These are phyloP conservation scores for Carex cristatella DNA, from an alignment of 176 grass and related monocot genomes.

Conservation along the genomic window DNA sequence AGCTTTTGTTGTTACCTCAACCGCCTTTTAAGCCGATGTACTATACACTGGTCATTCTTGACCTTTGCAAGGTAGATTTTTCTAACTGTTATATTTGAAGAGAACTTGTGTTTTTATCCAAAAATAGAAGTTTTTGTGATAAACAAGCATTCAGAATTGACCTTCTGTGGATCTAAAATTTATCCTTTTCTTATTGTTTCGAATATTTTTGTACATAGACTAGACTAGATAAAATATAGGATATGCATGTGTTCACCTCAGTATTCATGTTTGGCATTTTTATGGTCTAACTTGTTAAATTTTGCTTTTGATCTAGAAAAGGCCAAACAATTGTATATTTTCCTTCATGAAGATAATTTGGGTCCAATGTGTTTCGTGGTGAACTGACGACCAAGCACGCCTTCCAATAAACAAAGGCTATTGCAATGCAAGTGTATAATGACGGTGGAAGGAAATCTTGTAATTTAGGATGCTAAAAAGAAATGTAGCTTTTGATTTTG, in stretches of 20 bases:
- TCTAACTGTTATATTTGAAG: not conserved
- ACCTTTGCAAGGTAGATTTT: constrained; percentile 90
- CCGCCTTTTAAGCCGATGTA: constrained; percentile 97
- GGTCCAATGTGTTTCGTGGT: not conserved
- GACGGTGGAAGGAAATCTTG: not conserved
- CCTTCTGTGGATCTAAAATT: not conserved
- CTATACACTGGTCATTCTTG: constrained; percentile 92
- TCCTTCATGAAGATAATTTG: not conserved
- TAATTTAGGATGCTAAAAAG: not conserved
- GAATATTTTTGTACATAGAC: not conserved
- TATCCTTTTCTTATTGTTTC: not conserved
- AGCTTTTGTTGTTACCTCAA: constrained; percentile 87
- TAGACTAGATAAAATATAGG: not conserved
- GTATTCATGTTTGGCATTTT: not conserved
- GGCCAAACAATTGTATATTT: constrained; percentile 4
- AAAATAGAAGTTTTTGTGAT: not conserved
- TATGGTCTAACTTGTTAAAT: not conserved
- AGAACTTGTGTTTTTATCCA: not conserved
- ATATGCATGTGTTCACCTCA: not conserved
- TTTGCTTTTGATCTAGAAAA: not conserved
- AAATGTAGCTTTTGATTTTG: not conserved
- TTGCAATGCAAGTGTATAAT: not conserved
- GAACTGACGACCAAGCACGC: not conserved
- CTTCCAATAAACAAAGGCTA: not conserved
- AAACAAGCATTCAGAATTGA: not conserved